phyloP scores from a whole-genome alignment of 345 rosid genomes.

The Diplotaxis tenuifolia region DNA sequence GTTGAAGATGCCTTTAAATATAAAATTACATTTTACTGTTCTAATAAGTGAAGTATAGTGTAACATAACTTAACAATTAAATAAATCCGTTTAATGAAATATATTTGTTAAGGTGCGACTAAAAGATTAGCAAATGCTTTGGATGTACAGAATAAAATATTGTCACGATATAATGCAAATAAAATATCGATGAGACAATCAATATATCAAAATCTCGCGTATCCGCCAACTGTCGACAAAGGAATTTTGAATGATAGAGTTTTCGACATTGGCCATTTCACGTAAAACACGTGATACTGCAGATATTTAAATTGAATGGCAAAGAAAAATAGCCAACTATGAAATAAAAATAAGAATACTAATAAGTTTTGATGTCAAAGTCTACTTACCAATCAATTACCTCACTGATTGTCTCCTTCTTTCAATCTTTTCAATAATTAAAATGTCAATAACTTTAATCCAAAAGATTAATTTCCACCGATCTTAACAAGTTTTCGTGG shows the following conservation, averaged over 20 bases:
- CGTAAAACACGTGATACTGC: slow-evolving; percentile 36
- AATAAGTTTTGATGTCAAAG: slow-evolving; percentile 13
- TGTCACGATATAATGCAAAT: not conserved
- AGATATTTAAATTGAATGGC: slow-evolving; percentile 8
- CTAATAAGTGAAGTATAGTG: not conserved
- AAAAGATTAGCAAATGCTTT: not conserved
- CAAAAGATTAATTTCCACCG: not conserved
- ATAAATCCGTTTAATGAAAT: not conserved
- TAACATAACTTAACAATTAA: not conserved
- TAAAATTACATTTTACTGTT: not conserved
- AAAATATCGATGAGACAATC: not conserved
- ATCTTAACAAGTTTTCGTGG: not conserved
- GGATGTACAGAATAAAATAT: not conserved
- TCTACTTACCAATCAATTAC: slow-evolving; percentile 26
- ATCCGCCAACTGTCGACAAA: slow-evolving; percentile 21
- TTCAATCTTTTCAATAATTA: slow-evolving; percentile 4
- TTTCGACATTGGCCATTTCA: slow-evolving; percentile 22
- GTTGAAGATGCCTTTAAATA: too few relatives aligned
- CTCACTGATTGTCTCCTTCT: slow-evolving; percentile 23
- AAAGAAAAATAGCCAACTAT: not conserved
- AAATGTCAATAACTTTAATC: not conserved
- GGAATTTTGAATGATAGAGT: slow-evolving; percentile 8
- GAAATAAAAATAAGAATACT: not conserved
- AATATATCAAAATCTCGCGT: not conserved
- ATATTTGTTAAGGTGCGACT: not conserved